These are phyloP conservation scores for Ustilago xerochloae DNA, from an alignment of 1,284 basidiomycete species.

Conservation along the genomic window DNA sequence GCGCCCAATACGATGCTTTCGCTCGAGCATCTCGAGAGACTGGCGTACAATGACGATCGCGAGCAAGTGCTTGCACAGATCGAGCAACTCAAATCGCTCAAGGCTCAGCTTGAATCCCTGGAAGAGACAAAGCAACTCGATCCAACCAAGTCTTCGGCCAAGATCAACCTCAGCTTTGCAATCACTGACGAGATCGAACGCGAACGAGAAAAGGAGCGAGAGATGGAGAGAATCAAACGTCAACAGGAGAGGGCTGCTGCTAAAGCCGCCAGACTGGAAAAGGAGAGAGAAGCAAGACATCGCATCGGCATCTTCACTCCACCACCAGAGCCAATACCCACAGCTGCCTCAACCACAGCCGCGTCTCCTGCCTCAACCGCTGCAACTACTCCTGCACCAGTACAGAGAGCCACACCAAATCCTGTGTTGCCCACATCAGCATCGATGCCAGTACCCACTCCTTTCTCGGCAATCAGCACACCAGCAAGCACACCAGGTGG, in stretches of 20 bases:
- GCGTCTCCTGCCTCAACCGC: background rate
- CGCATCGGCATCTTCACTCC: slow-evolving; percentile 42
- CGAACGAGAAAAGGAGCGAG: slow-evolving; percentile 42
- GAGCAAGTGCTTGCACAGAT: slow-evolving; percentile 45
- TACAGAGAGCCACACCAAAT: background rate
- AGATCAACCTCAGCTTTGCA: slow-evolving; percentile 37
- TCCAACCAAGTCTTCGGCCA: slow-evolving; percentile 19
- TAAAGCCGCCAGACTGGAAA: slow-evolving; percentile 43
- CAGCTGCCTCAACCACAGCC: slow-evolving; percentile 9
- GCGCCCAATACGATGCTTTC: slow-evolving; percentile 43
- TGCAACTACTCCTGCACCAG: background rate
- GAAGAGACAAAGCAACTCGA: slow-evolving; percentile 28
- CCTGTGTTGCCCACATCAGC: background rate
- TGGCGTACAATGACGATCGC: slow-evolving; percentile 59
- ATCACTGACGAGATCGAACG: slow-evolving; percentile 53
- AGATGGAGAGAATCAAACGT: slow-evolving; percentile 40
- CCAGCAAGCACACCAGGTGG: slow-evolving; percentile 23
- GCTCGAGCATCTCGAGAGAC: slow-evolving; percentile 57
- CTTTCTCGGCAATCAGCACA: slow-evolving; percentile 20
- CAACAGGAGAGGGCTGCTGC: slow-evolving; percentile 46
- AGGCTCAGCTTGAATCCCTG: slow-evolving; percentile 52
- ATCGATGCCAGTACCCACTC: slow-evolving; percentile 12
- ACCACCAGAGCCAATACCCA: slow-evolving; percentile 19
- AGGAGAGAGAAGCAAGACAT: slow-evolving; percentile 38
- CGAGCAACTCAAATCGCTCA: slow-evolving; percentile 49